Conservation (phyloP, 1,139 yeast genomes). For the Williopsis jadinii region DNA sequence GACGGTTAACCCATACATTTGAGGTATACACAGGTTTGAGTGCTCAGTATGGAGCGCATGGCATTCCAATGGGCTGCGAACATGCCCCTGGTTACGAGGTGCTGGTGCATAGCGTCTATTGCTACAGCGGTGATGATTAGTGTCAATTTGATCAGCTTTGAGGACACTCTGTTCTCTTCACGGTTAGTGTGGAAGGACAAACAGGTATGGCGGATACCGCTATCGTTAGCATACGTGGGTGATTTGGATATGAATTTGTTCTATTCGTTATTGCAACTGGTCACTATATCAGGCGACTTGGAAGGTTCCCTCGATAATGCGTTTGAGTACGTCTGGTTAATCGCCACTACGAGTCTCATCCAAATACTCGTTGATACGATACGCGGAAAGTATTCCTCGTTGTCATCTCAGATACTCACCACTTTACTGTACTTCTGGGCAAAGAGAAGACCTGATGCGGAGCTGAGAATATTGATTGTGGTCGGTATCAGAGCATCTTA, state of each 20-base stretch:
- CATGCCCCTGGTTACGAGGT: conserved; percentile 20
- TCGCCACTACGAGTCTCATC: neutral
- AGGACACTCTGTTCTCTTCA: conserved; percentile 12
- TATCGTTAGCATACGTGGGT: conserved; percentile 17
- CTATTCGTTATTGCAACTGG: conserved; percentile 6
- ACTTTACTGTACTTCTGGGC: conserved; percentile 16
- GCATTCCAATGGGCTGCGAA: conserved; percentile 12
- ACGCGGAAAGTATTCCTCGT: too few species aligned
- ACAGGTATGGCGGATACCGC: conserved; percentile 18
- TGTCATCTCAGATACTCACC: too few species aligned
- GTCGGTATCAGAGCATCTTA: conserved; percentile 5
- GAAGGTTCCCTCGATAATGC: neutral
- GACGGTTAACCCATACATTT: neutral
- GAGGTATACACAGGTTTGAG: neutral
- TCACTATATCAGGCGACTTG: conserved; percentile 1
- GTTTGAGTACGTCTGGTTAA: conserved; percentile 16
- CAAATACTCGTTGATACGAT: neutral
- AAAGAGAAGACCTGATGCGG: conserved; percentile 14
- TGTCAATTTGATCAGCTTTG: neutral
- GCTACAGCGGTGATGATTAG: conserved; percentile 12
- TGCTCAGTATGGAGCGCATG: conserved; percentile 18
- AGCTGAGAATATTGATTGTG: conserved; percentile 10
- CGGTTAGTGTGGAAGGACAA: conserved; percentile 4
- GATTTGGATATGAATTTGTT: conserved; percentile 10
- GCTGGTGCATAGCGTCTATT: conserved; percentile 3